Evolutionary conservation across 192 early-diverging fungal genomes (phyloP).

Genomic region (Gryganskiella cystojenkinii): DNA sequence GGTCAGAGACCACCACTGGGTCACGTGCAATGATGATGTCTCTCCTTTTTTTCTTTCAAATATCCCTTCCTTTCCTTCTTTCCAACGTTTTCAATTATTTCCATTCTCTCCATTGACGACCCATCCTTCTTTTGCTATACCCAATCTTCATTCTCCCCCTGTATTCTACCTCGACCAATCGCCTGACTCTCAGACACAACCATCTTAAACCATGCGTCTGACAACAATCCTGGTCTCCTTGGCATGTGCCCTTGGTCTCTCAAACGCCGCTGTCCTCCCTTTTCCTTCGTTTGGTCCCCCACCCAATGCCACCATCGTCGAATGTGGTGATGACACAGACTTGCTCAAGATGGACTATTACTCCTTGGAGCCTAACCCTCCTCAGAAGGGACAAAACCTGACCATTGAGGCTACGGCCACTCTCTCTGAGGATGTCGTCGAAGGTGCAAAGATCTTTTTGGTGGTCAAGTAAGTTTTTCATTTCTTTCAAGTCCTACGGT

Average conservation of each 20-base stretch:
- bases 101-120: neutral
- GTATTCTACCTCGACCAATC: neutral
- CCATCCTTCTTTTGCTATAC: neutral
- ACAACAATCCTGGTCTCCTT: conserved; percentile 23
- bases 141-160: neutral
- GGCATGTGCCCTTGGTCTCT: conserved; percentile 31
- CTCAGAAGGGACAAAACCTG: conserved; percentile 57
- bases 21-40: too few relatives aligned
- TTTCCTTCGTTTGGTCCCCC: conserved; percentile 2
- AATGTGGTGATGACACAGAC: conserved; percentile 22
- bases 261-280: neutral
- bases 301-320: conserved; percentile 14
- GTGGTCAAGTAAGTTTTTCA: conserved; percentile 57
- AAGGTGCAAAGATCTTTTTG: conserved; percentile 58
- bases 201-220: conserved; percentile 23
- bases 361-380: conserved; percentile 60
- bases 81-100: neutral
- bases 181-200: neutral
- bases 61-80: neutral
- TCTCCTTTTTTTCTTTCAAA: neutral
- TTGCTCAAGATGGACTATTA: conserved; percentile 55
- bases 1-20: too few relatives aligned
- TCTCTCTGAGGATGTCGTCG: conserved; percentile 49
- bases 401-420: conserved; percentile 56
- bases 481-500: neutral